Conservation (phyloP, 2,329 filamentous ascomycete genomes). For the Colletotrichum shisoi region DNA sequence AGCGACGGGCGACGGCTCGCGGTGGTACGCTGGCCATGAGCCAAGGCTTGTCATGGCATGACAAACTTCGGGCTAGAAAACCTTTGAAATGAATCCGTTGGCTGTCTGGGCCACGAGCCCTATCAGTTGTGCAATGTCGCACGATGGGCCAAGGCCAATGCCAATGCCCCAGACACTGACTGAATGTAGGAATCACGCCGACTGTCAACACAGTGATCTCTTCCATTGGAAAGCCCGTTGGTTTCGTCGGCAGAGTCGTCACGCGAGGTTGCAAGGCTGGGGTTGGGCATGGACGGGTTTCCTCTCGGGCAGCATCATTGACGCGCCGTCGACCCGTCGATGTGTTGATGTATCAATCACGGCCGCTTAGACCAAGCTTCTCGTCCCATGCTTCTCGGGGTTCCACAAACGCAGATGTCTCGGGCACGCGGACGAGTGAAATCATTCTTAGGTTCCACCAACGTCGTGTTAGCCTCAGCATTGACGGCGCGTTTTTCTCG, state of each 20-base stretch:
- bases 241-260: neutral
- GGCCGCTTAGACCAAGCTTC: neutral
- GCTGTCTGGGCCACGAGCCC: neutral
- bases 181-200: no score
- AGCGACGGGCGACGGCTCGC: slow-evolving; percentile 1
- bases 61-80: no score
- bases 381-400: neutral
- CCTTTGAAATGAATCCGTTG: neutral
- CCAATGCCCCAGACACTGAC: neutral
- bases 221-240: neutral
- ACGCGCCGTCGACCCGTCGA: no score
- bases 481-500: no score
- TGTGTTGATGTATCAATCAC: no score
- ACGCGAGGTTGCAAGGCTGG: no score
- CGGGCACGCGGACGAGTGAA: no score
- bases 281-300: no score
- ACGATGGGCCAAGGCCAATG: neutral
- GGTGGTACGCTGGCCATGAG: neutral
- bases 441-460: neutral
- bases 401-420: neutral
- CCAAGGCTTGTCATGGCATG: neutral
- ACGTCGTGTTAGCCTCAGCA: neutral
- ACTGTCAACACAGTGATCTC: no score
- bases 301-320: neutral
- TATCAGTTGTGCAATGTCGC: neutral